Base-by-base conservation (phyloP, 805 yeast genomes). In the Wickerhamiella cacticola region DNA sequence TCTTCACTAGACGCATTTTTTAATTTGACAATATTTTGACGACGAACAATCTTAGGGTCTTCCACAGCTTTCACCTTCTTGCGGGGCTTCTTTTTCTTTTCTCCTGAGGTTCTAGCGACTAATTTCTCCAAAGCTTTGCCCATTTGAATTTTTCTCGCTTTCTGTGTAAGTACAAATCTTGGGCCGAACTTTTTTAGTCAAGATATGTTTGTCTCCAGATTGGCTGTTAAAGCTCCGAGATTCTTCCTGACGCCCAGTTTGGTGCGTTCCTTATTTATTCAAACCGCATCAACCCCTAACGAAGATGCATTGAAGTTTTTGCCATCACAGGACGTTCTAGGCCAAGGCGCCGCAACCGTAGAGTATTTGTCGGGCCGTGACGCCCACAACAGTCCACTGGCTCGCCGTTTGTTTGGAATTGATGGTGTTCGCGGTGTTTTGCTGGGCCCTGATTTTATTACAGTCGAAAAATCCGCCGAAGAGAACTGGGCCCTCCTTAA, bases 211-310 rank as follows among this genome's bases (percentile, higher is more conserved):
- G 41, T 22, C 16, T 15, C 41, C 24, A 39, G 42, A 39, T 39
- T 39, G 42, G 42, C 42, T 39, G 24, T 8, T 13, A 21, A 19
- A 23, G 21, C 29, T 18, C 26, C 42, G 29, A 9, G 42, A 15
- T 16, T 22, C 6, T 23, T 39, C 24, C 24, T 39, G 31, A 23
- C 42, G 26, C 35, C 45, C 19, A 15, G 16, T 7, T 19, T 42
- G 13, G n/a, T 44, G 19, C 47, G 47, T 24, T 15, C 19, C 8
- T 33, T 64, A 52, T 63, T 60, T 50, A 86, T 86, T 39, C 94
- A 84, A 61, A 86, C 95, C 0, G 79, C 81, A 28, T 76, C 79
- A 25, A 86, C 95, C 0, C 95, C 95, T 1, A 86, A 86, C 60
- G 88, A 79, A 47, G 79, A 83, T 55, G 95, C 95, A 0, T 64